These are phyloP conservation scores for Aspergillus pseudoviridinutans DNA, from an alignment of 2,329 filamentous ascomycete genomes.

Conservation along the genomic window DNA sequence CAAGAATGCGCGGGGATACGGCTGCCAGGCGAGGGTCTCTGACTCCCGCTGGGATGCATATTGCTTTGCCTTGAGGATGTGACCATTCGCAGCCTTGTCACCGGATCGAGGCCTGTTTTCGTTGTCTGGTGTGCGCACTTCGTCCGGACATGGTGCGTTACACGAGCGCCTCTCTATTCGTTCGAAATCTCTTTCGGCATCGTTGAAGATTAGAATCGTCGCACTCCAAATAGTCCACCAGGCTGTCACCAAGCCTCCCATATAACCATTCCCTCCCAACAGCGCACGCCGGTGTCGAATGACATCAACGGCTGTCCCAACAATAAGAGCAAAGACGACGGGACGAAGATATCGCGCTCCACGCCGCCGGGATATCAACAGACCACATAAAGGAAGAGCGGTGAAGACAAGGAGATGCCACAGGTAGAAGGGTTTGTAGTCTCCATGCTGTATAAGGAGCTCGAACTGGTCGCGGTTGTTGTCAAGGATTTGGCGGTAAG, in stretches of 20 bases:
- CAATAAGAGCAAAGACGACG: conserved; percentile 43
- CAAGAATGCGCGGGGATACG: conserved; percentile 47
- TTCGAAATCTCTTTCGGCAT: conserved; percentile 53
- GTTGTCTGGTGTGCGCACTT: neutral
- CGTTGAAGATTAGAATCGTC: conserved; percentile 52
- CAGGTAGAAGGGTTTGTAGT: conserved; percentile 32
- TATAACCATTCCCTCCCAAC: conserved; percentile 50
- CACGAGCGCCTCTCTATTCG: conserved; percentile 47
- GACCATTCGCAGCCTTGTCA: neutral
- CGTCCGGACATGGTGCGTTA: neutral
- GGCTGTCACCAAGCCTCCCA: conserved; percentile 50
- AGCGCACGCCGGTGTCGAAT: conserved; percentile 46
- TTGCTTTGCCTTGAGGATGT: neutral
- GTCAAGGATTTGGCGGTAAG: conserved; percentile 26
- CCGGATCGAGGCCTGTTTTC: neutral
- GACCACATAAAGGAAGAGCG: conserved; percentile 43
- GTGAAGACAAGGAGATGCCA: conserved; percentile 30
- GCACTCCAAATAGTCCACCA: conserved; percentile 55
- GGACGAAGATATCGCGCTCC: conserved; percentile 38
- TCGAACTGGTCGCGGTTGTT: conserved; percentile 22
- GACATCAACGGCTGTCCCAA: conserved; percentile 42
- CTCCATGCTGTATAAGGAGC: conserved; percentile 22
- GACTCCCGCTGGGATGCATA: neutral
- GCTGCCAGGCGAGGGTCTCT: conserved; percentile 49
- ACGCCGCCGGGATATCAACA: conserved; percentile 48